These are phyloP conservation scores for Lasiodiplodia sp. DNA, from an alignment of 2,329 filamentous ascomycete genomes.

Conservation along the genomic window DNA sequence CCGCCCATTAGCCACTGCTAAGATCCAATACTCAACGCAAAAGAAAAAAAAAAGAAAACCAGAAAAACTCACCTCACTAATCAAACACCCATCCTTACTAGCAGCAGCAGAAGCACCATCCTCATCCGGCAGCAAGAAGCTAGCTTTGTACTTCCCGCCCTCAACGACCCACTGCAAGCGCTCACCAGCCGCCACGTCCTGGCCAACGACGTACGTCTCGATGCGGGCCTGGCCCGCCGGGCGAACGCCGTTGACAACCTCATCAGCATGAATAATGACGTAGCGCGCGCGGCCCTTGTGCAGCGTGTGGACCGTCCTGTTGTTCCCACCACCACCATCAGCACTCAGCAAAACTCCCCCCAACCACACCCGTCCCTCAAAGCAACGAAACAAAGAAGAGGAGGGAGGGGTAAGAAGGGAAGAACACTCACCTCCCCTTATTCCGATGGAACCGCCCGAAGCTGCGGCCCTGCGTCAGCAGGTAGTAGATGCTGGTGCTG, in stretches of 20 bases:
- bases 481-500: constrained; percentile 70
- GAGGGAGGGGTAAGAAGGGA: too few relatives aligned
- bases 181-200: constrained; percentile 65
- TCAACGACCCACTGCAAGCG: constrained; percentile 73
- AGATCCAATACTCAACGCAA: too few relatives aligned
- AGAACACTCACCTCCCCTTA: constrained; percentile 46
- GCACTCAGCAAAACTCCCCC: too few relatives aligned
- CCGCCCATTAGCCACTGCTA: too few relatives aligned
- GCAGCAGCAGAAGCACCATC: constrained; percentile 46
- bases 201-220: constrained; percentile 71
- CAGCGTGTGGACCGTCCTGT: constrained; percentile 69
- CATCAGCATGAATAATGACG: constrained; percentile 65
- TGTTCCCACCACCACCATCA: neutral
- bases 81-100: constrained; percentile 62
- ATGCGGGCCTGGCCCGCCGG: constrained; percentile 60
- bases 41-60: too few relatives aligned
- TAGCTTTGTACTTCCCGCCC: constrained; percentile 72
- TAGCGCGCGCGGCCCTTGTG: constrained; percentile 70
- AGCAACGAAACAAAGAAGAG: neutral
- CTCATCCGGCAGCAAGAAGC: constrained; percentile 62
- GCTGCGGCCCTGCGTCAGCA: constrained; percentile 64
- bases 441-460: constrained; percentile 71
- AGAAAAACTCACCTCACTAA: constrained; percentile 60
- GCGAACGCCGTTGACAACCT: constrained; percentile 53
- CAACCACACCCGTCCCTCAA: neutral